These are phyloP conservation scores for Pyrrhoderma lamaoense DNA, from an alignment of 1,284 basidiomycete genomes.

Conservation along the genomic window DNA sequence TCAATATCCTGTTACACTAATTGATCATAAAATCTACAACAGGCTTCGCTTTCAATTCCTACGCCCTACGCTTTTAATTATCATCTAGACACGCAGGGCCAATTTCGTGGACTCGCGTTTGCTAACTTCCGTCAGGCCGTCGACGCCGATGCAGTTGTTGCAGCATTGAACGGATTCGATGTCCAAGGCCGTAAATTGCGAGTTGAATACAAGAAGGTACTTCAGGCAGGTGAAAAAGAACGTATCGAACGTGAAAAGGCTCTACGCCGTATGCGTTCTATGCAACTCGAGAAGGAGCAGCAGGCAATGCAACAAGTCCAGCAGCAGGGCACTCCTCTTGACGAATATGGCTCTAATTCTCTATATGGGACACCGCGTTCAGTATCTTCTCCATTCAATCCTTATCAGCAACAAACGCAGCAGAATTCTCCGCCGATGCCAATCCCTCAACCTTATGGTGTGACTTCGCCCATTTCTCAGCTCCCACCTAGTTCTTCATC, in stretches of 20 bases:
- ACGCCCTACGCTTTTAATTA: constrained; percentile 99
- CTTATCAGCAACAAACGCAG: constrained; percentile 48
- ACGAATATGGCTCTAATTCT: constrained; percentile 56
- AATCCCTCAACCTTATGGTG: constrained; percentile 45
- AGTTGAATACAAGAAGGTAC: constrained; percentile 98
- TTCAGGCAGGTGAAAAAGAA: constrained; percentile 98
- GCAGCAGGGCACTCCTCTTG: constrained; percentile 35
- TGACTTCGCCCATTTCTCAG: constrained; percentile 37
- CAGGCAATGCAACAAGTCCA: constrained; percentile 34
- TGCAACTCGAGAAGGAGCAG: constrained; percentile 84
- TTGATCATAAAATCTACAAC: constrained; percentile 10
- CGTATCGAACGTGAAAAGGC: constrained; percentile 99
- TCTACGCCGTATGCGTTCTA: constrained; percentile 93
- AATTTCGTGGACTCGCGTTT: constrained; percentile 97
- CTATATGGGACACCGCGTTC: constrained; percentile 57
- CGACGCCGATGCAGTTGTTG: constrained; percentile 95
- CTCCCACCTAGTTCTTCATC: constrained; percentile 51
- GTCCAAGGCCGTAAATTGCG: constrained; percentile 97
- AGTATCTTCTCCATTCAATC: constrained; percentile 42
- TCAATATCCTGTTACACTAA: no score
- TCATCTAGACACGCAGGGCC: constrained; percentile 89
- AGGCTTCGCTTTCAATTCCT: constrained; percentile 90
- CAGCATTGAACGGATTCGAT: constrained; percentile 90
- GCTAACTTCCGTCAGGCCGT: constrained; percentile 91
- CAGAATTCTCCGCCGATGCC: constrained; percentile 58